Conservation (phyloP, 257 asterid genomes). For the Nicotiana obtusifolia region DNA sequence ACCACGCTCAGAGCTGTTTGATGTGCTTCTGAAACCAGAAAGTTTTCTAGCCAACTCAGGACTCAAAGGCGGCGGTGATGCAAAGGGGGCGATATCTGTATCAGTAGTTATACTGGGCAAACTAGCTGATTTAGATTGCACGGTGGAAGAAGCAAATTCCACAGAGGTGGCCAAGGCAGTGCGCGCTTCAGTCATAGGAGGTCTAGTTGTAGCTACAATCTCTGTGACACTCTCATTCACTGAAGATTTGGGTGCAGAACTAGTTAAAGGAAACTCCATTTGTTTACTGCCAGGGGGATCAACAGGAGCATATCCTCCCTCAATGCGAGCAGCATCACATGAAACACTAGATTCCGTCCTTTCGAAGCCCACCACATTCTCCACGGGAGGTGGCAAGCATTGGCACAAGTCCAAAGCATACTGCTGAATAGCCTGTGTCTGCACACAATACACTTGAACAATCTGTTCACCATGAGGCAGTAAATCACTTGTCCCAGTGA, state of each 20-base stretch:
- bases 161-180: constrained; percentile 30
- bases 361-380: constrained; percentile 40
- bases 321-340: constrained; percentile 40
- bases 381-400: constrained; percentile 80
- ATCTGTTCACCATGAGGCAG: constrained; percentile 85
- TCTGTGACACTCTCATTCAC: constrained; percentile 37
- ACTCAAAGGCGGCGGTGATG: constrained; percentile 65
- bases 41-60: constrained; percentile 63
- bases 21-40: constrained; percentile 63
- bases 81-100: constrained; percentile 38
- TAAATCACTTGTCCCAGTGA: constrained; percentile 81
- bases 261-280: constrained; percentile 40
- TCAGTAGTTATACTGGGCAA: constrained; percentile 33
- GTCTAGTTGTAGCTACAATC: constrained; percentile 35
- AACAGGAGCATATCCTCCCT: constrained; percentile 43
- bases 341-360: constrained; percentile 52
- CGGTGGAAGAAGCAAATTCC: constrained; percentile 43
- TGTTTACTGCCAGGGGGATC: constrained; percentile 47
- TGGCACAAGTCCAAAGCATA: constrained; percentile 88
- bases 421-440: constrained; percentile 98
- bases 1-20: constrained; percentile 49
- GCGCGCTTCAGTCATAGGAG: constrained; percentile 31
- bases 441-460: constrained; percentile 95
- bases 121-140: constrained; percentile 42
- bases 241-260: constrained; percentile 50